Percentiles rank a stretch among this genome's conserved stretches.
Evolutionary conservation across 2,329 filamentous ascomycete species (phyloP).

Genomic region (Fusarium floridanum): DNA sequence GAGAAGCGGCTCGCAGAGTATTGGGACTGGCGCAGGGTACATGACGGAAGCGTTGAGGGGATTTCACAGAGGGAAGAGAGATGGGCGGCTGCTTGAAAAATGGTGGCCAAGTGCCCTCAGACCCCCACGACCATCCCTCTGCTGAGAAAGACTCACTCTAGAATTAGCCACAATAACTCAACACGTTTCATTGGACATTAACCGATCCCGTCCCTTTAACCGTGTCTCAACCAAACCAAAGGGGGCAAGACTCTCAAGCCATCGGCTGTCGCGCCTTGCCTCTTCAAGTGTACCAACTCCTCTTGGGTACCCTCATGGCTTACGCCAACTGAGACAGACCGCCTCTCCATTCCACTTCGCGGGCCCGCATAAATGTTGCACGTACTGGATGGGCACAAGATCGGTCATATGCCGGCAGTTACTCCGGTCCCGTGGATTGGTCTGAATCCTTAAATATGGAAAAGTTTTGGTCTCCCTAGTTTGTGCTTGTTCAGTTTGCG

Average conservation of each 20-base stretch:
- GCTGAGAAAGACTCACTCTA: not conserved
- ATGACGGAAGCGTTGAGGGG: constrained; percentile 5
- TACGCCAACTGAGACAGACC: not conserved
- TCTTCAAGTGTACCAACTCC: not conserved
- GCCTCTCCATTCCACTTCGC: not conserved
- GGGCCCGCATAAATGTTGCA: not conserved
- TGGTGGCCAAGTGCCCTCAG: not conserved
- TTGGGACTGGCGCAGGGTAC: constrained; percentile 30
- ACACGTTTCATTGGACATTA: constrained; percentile 9
- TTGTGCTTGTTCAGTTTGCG: no score
- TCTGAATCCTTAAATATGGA: not conserved
- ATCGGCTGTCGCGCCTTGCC: not conserved
- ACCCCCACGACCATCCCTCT: not conserved
- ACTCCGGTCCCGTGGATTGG: not conserved
- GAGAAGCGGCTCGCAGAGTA: constrained; percentile 38
- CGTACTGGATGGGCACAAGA: not conserved
- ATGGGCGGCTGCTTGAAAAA: constrained; percentile 27
- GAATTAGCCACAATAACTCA: not conserved
- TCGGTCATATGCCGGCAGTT: not conserved
- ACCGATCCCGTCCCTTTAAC: not conserved
- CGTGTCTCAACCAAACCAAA: not conserved
- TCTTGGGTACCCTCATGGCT: not conserved
- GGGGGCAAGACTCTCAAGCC: not conserved
- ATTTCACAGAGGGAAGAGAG: constrained; percentile 21
- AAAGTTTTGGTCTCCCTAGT: not conserved